Base-by-base conservation (phyloP, 352 stramenopile species). In the Pythium aristosporum region DNA sequence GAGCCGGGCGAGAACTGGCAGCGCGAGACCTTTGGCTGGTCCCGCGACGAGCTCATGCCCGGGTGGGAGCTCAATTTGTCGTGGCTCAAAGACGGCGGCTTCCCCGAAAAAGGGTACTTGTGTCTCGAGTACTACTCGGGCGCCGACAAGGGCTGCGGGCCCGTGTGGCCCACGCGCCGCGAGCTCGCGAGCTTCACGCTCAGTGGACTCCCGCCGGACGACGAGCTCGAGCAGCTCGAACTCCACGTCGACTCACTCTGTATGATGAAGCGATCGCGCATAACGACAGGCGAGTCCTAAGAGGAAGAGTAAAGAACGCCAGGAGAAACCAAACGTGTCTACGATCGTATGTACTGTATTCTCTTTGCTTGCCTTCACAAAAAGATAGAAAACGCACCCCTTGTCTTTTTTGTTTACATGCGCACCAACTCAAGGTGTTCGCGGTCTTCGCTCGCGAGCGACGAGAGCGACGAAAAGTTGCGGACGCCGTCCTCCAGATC, bases 1-100 rank as follows among this genome's bases (percentile, higher is more conserved):
- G 85, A 93, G 48, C 85, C 85, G 0, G 85, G 85, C 6, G 82
- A 93, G 64, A 93, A 93, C 65, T 93, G 85, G 85, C 80, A 89
- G 61, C 67, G 70, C 12, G 80, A 91, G 59, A 91, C 74, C 10
- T 93, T 91, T 63, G 82, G 82, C 13, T 91, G 82, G 85, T 88
- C 75, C 34, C 79, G 82, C 25, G 79, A 85, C n/a, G 82, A 93
- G 66, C 75, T 82, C 36, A 87, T 93, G 25, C 85, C 85, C 0
- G 85, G 85, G 20, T 93, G 85, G 85, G 79, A 91, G 58, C 81
- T 93, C 58, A 91, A 91, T 44, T 68, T 86, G 50, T 89, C 79
- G 53, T 93, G 85, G 85, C 74, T 91, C 44, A 89, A 89, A 62
- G 85, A 93, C 61, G 79, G 82, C 23, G 81, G 79, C 1, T 91